Evolutionary conservation across 371 early-diverging fungal genomes (phyloP).

Genomic region (Mortierella sp.): DNA sequence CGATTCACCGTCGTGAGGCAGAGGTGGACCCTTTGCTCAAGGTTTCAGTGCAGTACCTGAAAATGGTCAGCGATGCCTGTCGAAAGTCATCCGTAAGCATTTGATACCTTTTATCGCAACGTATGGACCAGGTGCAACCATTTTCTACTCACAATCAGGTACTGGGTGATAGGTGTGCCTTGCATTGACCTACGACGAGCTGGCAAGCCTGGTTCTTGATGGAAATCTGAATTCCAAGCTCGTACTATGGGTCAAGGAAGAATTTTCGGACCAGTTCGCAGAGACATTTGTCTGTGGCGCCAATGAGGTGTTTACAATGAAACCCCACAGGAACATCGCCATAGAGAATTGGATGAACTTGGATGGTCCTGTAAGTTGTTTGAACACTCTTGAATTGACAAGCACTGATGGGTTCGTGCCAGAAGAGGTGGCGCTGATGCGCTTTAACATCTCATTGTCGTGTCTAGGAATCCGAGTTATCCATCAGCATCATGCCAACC

Average conservation of each 20-base stretch:
- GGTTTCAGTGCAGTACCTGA: slow-evolving; percentile 58
- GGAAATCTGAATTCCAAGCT: slow-evolving; percentile 64
- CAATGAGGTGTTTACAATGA: slow-evolving; percentile 48
- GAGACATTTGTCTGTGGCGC: slow-evolving; percentile 66
- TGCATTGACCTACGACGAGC: slow-evolving; percentile 78
- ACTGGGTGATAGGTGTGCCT: slow-evolving; percentile 60
- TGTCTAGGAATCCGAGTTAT: slow-evolving; percentile 20
- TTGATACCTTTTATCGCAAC: background rate
- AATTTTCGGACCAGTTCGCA: slow-evolving; percentile 71
- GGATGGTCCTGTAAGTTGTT: slow-evolving; percentile 58
- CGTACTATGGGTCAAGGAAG: slow-evolving; percentile 76
- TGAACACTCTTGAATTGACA: background rate
- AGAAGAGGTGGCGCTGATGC: too few relatives aligned
- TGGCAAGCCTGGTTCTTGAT: slow-evolving; percentile 69
- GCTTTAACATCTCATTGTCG: background rate
- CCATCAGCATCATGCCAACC: slow-evolving; percentile 49
- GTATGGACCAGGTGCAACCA: too few relatives aligned
- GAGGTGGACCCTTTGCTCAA: slow-evolving; percentile 57
- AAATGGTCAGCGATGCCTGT: slow-evolving; percentile 59
- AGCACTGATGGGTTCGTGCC: background rate
- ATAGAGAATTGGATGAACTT: slow-evolving; percentile 57
- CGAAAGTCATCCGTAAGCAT: slow-evolving; percentile 61
- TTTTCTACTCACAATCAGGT: too few relatives aligned
- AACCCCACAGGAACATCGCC: slow-evolving; percentile 26
- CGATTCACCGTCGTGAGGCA: slow-evolving; percentile 33